These are phyloP conservation scores for Debaryomyces fabryi DNA, from an alignment of 1,139 yeast genomes.

Conservation along the genomic window DNA sequence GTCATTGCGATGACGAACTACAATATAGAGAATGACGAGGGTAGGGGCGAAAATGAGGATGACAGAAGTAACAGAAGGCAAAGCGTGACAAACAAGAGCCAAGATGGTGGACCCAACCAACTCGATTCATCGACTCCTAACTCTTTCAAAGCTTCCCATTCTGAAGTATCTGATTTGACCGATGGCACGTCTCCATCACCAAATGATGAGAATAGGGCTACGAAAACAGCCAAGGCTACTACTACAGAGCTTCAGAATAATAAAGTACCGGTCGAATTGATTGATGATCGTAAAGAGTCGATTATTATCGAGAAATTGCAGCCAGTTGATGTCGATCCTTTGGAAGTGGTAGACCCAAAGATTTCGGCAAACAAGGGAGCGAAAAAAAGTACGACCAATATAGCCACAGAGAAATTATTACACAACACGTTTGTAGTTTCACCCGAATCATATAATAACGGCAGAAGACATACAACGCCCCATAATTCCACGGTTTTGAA, in stretches of 20 bases:
- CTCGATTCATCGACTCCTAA: constrained; percentile 32
- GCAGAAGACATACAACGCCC: constrained; percentile 31
- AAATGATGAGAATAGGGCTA: constrained; percentile 19
- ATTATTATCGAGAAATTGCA: constrained; percentile 1
- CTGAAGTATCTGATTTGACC: constrained; percentile 28
- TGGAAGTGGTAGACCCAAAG: background rate
- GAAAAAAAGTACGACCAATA: background rate
- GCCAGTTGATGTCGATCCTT: constrained; percentile 3
- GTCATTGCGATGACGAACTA: background rate
- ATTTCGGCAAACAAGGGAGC: background rate
- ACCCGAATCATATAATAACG: background rate
- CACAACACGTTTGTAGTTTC: constrained; percentile 4
- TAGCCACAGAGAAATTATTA: background rate
- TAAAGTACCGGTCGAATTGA: background rate
- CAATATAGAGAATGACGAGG: background rate
- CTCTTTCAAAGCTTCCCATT: constrained; percentile 31
- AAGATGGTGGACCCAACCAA: background rate
- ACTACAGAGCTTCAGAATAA: background rate
- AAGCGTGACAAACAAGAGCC: background rate
- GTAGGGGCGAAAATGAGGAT: background rate
- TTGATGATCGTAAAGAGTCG: background rate
- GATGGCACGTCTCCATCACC: constrained; percentile 42
- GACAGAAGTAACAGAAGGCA: background rate
- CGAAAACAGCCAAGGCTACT: background rate
- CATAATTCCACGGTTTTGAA: constrained; percentile 7